phyloP scores from a whole-genome alignment of 225 moss, liverwort and hornwort genomes.

The Pseudisothecium myosuroides region DNA sequence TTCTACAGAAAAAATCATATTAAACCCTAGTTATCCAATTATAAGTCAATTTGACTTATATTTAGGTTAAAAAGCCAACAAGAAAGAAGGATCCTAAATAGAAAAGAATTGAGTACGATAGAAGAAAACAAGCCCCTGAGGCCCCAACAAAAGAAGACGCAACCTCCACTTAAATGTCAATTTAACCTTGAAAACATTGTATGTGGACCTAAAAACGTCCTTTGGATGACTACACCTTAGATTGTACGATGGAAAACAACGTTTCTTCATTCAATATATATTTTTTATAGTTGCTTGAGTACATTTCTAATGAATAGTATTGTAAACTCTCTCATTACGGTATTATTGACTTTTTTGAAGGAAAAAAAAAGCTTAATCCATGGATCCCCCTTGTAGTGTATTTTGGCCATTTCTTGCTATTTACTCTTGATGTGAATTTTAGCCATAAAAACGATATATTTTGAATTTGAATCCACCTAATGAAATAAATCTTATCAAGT shows the following conservation, averaged over 20 bases:
- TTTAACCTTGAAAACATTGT: neutral
- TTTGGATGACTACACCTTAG: neutral
- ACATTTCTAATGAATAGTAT: neutral
- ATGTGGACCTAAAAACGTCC: rapidly evolving
- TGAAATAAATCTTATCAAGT: too few relatives aligned
- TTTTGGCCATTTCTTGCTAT: neutral
- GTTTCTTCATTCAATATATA: neutral
- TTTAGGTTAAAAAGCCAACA: neutral
- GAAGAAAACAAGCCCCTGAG: rapidly evolving
- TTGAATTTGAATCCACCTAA: too few relatives aligned
- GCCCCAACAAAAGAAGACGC: neutral
- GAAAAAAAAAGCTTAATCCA: neutral
- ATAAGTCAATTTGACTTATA: neutral
- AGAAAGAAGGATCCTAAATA: neutral
- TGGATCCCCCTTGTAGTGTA: rapidly evolving
- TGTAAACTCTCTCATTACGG: neutral
- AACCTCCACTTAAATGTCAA: neutral
- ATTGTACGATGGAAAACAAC: neutral
- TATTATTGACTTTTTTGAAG: neutral
- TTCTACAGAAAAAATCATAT: neutral
- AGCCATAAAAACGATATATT: too few relatives aligned
- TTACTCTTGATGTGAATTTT: neutral
- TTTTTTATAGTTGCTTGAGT: neutral
- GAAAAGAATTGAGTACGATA: neutral
- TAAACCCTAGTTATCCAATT: neutral